Evolutionary conservation across 2,329 filamentous ascomycete species (phyloP).

Genomic region (Neonectria ditissima): DNA sequence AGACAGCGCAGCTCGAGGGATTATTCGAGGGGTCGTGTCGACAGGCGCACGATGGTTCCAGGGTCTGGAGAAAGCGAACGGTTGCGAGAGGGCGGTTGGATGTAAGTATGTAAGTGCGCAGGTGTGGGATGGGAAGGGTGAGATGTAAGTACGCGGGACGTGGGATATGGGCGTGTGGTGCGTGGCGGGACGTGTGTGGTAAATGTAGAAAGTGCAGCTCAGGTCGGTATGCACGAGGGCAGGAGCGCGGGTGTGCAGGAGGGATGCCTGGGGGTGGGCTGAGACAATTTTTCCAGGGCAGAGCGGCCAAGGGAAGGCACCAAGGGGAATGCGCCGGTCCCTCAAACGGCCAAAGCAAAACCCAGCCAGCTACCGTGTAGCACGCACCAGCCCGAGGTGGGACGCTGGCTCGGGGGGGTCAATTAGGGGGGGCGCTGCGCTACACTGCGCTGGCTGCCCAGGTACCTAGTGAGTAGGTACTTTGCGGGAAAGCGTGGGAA

Average conservation of each 20-base stretch:
- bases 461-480: background rate
- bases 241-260: slow-evolving; percentile 35
- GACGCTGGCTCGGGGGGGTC: slow-evolving; percentile 1
- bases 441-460: background rate
- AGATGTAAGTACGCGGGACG: slow-evolving; percentile 42
- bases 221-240: slow-evolving; percentile 33
- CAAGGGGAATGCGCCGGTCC: slow-evolving; percentile 19
- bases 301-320: slow-evolving; percentile 31
- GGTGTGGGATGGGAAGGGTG: slow-evolving; percentile 28
- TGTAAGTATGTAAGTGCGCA: slow-evolving; percentile 32
- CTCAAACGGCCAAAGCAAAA: slow-evolving; percentile 15
- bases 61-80: slow-evolving; percentile 28
- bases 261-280: slow-evolving; percentile 40
- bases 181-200: slow-evolving; percentile 47
- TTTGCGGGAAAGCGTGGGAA: background rate
- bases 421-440: background rate
- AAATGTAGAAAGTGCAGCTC: slow-evolving; percentile 42
- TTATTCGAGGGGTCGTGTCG: slow-evolving; percentile 32
- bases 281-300: slow-evolving; percentile 43
- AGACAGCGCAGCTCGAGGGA: slow-evolving; percentile 25
- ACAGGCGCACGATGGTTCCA: slow-evolving; percentile 24
- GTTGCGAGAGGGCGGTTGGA: slow-evolving; percentile 37
- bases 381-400: slow-evolving; percentile 7
- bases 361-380: slow-evolving; percentile 5
- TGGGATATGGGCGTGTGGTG: slow-evolving; percentile 36